phyloP scores from a whole-genome alignment of 2,329 filamentous ascomycete genomes.

The Sarocladium kiliense region DNA sequence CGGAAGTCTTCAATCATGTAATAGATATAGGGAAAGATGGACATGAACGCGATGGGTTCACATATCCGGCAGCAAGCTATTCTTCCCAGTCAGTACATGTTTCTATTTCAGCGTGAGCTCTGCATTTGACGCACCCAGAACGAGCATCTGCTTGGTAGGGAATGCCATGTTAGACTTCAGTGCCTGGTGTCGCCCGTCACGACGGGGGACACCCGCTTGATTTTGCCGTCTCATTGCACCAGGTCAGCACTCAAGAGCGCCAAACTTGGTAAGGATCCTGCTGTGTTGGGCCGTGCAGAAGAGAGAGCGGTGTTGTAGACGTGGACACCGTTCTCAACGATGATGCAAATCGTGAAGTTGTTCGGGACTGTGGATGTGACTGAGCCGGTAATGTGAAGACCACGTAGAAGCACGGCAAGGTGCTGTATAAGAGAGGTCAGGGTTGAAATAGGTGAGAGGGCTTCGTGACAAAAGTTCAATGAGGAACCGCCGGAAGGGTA shows the following conservation, averaged over 20 bases:
- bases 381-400: background rate
- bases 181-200: slow-evolving; percentile 14
- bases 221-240: slow-evolving; percentile 3
- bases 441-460: background rate
- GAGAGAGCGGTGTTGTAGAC: background rate
- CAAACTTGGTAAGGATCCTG: background rate
- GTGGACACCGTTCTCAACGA: background rate
- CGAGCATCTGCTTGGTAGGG: slow-evolving; percentile 43
- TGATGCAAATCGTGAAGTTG: background rate
- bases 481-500: slow-evolving; percentile 4
- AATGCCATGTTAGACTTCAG: slow-evolving; percentile 26
- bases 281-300: background rate
- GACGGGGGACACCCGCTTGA: background rate
- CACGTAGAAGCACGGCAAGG: too few species aligned
- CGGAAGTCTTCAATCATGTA: slow-evolving; percentile 94
- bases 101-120: too few species aligned
- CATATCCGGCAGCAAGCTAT: slow-evolving; percentile 89
- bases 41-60: slow-evolving; percentile 99
- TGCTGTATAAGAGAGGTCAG: background rate
- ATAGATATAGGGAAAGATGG: slow-evolving; percentile 97
- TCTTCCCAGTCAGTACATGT: background rate
- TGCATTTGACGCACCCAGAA: slow-evolving; percentile 38
- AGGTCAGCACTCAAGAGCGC: background rate
- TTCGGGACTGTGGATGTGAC: background rate
- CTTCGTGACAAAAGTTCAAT: background rate